Evolutionary conservation across 176 grass and related monocot genomes (phyloP), one percentile per base, ranked within the genome.

Genomic region (Oryza punctata): DNA sequence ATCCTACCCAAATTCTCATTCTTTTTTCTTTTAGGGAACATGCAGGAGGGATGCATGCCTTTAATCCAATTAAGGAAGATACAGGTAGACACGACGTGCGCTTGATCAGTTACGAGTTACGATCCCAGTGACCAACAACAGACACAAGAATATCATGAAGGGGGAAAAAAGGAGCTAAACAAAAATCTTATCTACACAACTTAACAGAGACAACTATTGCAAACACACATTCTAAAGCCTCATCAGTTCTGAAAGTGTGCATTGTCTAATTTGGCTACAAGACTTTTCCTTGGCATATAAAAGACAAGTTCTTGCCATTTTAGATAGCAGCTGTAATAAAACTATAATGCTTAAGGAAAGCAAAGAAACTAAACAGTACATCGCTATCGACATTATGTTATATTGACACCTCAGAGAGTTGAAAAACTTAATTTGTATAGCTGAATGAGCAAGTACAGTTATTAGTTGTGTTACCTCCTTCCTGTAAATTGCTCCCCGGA

Each of bases 381-480:
- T 37, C 38, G 32, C 10, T 35, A 59, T 8, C 5, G 19, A 59
- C 7, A 2, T 10, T 60, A 72, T 27, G 4, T 4, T 69, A 81
- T 46, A 60, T 24, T 50, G n/a, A 29, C 13, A 19, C 29, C 21
- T 13, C 27, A 21, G 14, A 49, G 10, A 47, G 23, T 66, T 30
- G 63, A 64, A n/a, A n/a, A n/a, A 2, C 23, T 30, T 69, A 2
- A 49, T 52, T 1, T 67, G 43, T 11, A 14, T 6, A 16, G 1
- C 6, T 3, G 65, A 19, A 70, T 65, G 21, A 50, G 43, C n/a
- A 37, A 77, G 59, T 26, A 82, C 0, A 73, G n/a, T 13, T 30
- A 21, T 93, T 91, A 95, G 89, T n/a, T 24, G 27, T 95, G 27
- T 95, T 92, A 98, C 96, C 93, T 98, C 91, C 80, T 98, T 98